phyloP scores from a whole-genome alignment of 257 asterid genomes.

The Sherardia arvensis region DNA sequence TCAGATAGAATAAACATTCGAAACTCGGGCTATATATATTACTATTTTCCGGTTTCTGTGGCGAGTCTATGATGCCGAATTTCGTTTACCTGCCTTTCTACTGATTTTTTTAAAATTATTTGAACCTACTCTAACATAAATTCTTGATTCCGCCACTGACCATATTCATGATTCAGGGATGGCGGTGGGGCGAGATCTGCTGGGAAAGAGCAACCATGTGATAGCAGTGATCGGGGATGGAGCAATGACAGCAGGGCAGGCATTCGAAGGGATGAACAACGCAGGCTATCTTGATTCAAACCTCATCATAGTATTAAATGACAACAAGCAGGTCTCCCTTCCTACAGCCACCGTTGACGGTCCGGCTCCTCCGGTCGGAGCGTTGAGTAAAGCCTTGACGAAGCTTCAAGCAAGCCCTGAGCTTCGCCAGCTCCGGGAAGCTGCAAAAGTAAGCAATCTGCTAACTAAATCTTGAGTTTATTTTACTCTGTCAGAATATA shows the following conservation, averaged over 20 bases:
- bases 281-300: slow-evolving; percentile 66
- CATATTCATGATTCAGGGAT: slow-evolving; percentile 28
- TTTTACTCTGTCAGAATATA: neutral
- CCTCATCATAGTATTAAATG: slow-evolving; percentile 49
- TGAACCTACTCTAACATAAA: too few species aligned
- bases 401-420: slow-evolving; percentile 39
- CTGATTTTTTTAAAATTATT: too few species aligned
- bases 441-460: slow-evolving; percentile 33
- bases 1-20: too few species aligned
- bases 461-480: neutral
- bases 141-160: too few species aligned
- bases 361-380: slow-evolving; percentile 76
- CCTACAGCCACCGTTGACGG: slow-evolving; percentile 75
- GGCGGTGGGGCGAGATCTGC: slow-evolving; percentile 66
- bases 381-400: slow-evolving; percentile 47
- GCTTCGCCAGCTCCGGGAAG: slow-evolving; percentile 47
- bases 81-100: too few species aligned
- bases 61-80: too few species aligned
- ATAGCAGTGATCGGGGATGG: slow-evolving; percentile 74
- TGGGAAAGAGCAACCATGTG: slow-evolving; percentile 50
- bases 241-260: slow-evolving; percentile 85
- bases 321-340: slow-evolving; percentile 61
- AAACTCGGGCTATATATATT: too few species aligned
- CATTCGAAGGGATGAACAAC: slow-evolving; percentile 72
- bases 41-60: too few species aligned